Evolutionary conservation across 139 green algal species (phyloP), one percentile per base, ranked within the genome.

Genomic region (Zygnema cylindricum): DNA sequence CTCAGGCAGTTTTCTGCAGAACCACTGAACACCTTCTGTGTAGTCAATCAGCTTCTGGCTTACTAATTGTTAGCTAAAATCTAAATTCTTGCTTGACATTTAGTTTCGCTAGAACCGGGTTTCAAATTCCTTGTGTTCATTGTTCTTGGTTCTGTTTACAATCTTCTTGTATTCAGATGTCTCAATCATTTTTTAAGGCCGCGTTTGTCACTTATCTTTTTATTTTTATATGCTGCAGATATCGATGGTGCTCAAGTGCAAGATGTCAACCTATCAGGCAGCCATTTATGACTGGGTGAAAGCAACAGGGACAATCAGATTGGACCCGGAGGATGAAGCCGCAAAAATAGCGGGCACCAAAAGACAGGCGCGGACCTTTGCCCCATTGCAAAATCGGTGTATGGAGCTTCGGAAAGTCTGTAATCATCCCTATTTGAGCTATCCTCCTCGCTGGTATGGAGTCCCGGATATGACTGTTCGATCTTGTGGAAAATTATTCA

Each of bases 391-490:
- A 99, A 93, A 98, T 99, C 43, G 97, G 98, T 43, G 32, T 93
- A 99, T 99, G 96, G 96, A 99, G 95, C 93, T 99, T 93, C 94
- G 96, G 87, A 99, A 99, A 93, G 98, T 96, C 93, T 99, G 97
- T 95, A 99, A 99, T 93, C 97, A 99, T 94, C 97, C 97, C 25
- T 98, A 97, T 93, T 93, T 97, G 57, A 35, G 30, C 30, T 73
- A 73, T 30, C 57, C 57, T 25, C 57, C 57, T 25, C 57, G 30
- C 30, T 35, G 25, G 57, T n/a, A n/a, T n/a, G 57, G 30, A 30
- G 7, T 78, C 40, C 73, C 1, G 38, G 85, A 90, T 36, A 25
- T 35, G 11, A 49, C 87, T 16, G 81, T 90, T 32, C 86, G 86
- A 25, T 41, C 86, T 40, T 84, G 86, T 41, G 95, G 96, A 63